A percentile compares a stretch with the other conserved stretches of the same genome.
Evolutionary conservation across 108 stramenopile species (phyloP).

Genomic region (Cyclotella cryptica): DNA sequence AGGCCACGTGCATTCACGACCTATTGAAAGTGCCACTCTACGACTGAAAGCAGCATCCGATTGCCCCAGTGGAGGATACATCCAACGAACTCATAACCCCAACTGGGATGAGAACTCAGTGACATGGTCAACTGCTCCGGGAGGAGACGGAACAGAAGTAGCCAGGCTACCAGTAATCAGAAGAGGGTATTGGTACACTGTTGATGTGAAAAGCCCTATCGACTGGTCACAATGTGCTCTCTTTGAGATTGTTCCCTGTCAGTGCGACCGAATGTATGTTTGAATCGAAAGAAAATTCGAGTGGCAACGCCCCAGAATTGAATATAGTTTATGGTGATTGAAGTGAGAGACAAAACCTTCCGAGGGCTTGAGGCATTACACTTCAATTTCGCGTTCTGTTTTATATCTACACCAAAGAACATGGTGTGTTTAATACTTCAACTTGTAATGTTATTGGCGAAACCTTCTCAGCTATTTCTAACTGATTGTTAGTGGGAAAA

Average conservation of each 20-base stretch:
- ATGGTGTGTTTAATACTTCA: no score
- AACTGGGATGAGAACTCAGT: slow-evolving; percentile 47
- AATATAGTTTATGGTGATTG: slow-evolving; percentile 28
- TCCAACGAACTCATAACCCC: slow-evolving; percentile 32
- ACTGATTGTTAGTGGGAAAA: no score
- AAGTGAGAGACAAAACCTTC: not conserved
- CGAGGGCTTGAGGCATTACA: no score
- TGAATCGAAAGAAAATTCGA: slow-evolving; percentile 37
- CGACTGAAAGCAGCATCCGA: slow-evolving; percentile 38
- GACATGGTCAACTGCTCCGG: slow-evolving; percentile 38
- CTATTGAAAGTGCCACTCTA: slow-evolving; percentile 27
- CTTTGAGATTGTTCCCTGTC: slow-evolving; percentile 38
- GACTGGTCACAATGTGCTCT: slow-evolving; percentile 9
- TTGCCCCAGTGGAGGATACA: slow-evolving; percentile 42
- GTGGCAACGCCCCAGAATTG: slow-evolving; percentile 35
- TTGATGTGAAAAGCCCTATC: slow-evolving; percentile 28
- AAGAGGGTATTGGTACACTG: slow-evolving; percentile 41
- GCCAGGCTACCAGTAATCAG: slow-evolving; percentile 23
- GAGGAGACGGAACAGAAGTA: slow-evolving; percentile 41
- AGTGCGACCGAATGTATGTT: slow-evolving; percentile 43
- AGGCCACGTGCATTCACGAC: slow-evolving; percentile 17
- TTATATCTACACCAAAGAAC: no score
- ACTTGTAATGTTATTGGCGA: no score
- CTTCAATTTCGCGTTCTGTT: no score
- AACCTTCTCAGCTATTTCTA: no score